These are phyloP conservation scores for Sporormia fimetaria DNA, from an alignment of 495 filamentous ascomycete genomes.

Conservation along the genomic window DNA sequence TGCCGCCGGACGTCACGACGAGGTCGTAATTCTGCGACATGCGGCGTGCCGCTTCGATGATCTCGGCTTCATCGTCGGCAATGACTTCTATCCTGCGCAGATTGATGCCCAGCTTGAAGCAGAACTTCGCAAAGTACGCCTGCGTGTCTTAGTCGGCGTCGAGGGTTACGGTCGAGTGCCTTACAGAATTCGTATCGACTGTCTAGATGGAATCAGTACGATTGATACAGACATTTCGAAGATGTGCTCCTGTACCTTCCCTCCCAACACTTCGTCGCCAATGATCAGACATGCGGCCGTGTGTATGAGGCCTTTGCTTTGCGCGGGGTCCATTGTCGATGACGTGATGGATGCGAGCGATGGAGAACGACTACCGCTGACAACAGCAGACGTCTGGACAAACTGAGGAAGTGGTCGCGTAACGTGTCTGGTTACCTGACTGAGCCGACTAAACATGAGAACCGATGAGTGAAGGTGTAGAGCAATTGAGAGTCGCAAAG, in stretches of 20 bases:
- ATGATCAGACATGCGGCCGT: conserved; percentile 94
- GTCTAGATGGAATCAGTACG: conserved; percentile 37
- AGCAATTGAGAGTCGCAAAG: too few species aligned
- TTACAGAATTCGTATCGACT: conserved; percentile 76
- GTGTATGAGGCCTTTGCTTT: conserved; percentile 55
- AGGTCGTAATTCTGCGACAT: conserved; percentile 88
- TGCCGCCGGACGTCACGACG: conserved; percentile 86
- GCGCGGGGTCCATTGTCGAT: conserved; percentile 30
- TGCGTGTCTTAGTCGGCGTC: background rate
- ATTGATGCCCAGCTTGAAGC: conserved; percentile 80
- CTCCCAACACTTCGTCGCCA: conserved; percentile 92
- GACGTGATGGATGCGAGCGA: conserved; percentile 19
- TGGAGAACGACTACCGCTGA: too few species aligned
- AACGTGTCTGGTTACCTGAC: conserved; percentile 62
- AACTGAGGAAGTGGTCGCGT: conserved; percentile 48
- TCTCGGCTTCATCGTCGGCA: conserved; percentile 78
- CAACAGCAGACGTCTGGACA: conserved; percentile 39
- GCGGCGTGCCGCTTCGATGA: conserved; percentile 71
- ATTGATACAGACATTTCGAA: conserved; percentile 27
- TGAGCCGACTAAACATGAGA: conserved; percentile 63
- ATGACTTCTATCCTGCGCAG: conserved; percentile 88
- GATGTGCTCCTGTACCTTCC: conserved; percentile 59
- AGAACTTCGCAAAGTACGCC: conserved; percentile 80
- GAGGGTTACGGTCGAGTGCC: background rate
- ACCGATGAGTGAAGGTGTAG: too few species aligned